Evolutionary conservation across 1,139 yeast genomes (phyloP).

Genomic region (Nakaseomyces delphensis): DNA sequence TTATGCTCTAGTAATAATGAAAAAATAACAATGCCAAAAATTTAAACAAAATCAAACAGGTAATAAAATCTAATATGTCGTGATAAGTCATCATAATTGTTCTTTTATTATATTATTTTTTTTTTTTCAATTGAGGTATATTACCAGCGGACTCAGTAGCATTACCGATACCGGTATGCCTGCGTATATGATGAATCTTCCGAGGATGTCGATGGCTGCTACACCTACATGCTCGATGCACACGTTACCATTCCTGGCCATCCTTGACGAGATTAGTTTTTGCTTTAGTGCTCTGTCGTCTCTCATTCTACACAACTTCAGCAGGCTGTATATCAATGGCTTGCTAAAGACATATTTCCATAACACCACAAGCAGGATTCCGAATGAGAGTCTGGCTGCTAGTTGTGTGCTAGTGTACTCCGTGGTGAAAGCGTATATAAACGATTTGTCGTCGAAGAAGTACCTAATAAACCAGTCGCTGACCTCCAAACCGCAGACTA

Average conservation of each 20-base stretch:
- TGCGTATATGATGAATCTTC: slow-evolving; percentile 28
- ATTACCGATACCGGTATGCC: slow-evolving; percentile 27
- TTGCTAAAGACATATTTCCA: slow-evolving; percentile 29
- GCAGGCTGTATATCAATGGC: slow-evolving; percentile 20
- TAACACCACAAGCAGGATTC: slow-evolving; percentile 22
- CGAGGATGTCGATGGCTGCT: slow-evolving; percentile 25
- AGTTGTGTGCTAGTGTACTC: slow-evolving; percentile 1
- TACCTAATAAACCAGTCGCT: slow-evolving; percentile 25
- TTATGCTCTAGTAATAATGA: not conserved
- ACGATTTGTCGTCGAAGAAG: slow-evolving; percentile 3
- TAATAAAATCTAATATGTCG: too few species aligned
- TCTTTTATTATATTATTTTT: not conserved
- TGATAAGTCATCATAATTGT: not conserved
- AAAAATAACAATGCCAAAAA: not conserved
- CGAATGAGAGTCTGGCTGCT: slow-evolving; percentile 19
- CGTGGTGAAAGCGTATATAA: slow-evolving; percentile 4
- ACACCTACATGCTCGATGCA: slow-evolving; percentile 23
- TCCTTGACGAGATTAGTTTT: not conserved
- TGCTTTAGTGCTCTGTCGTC: slow-evolving; percentile 21
- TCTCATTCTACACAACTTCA: slow-evolving; percentile 15
- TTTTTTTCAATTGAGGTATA: not conserved
- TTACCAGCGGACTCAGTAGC: slow-evolving; percentile 22
- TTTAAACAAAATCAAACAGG: not conserved
- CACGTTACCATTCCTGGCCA: slow-evolving; percentile 11
- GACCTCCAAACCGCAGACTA: slow-evolving; percentile 54